Evolutionary conservation across 257 asterid genomes (phyloP).

Genomic region (Scutellaria galericulata): DNA sequence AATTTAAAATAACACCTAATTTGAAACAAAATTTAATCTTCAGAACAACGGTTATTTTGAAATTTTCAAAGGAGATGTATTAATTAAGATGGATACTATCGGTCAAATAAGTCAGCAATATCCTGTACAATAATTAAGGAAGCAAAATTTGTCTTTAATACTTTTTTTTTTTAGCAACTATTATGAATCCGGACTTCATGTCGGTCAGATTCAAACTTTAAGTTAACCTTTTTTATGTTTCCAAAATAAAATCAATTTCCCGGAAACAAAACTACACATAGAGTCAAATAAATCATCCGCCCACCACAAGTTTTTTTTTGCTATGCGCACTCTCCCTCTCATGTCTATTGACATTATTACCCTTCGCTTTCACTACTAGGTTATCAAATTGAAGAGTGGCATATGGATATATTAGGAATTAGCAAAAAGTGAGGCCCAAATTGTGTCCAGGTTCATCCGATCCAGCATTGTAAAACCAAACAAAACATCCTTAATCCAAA

Average conservation of each 20-base stretch:
- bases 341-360: too few relatives aligned
- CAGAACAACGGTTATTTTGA: too few relatives aligned
- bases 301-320: too few relatives aligned
- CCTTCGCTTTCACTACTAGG: too few relatives aligned
- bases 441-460: slow-evolving; percentile 36
- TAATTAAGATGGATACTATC: background rate
- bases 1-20: too few relatives aligned
- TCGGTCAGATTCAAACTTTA: background rate
- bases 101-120: slow-evolving; percentile 16
- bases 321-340: too few relatives aligned
- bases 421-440: background rate
- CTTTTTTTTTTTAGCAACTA: background rate
- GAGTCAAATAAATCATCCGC: too few relatives aligned
- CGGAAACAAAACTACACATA: background rate
- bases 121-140: background rate
- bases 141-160: slow-evolving; percentile 13
- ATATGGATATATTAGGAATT: background rate
- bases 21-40: too few relatives aligned
- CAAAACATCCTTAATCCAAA: background rate
- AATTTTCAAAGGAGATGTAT: too few relatives aligned
- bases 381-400: background rate
- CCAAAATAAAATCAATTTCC: background rate
- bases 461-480: slow-evolving; percentile 23
- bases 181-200: slow-evolving; percentile 11
- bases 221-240: background rate